Conservation (phyloP, 1,284 basidiomycete species). For the Agroathelia rolfsii region DNA sequence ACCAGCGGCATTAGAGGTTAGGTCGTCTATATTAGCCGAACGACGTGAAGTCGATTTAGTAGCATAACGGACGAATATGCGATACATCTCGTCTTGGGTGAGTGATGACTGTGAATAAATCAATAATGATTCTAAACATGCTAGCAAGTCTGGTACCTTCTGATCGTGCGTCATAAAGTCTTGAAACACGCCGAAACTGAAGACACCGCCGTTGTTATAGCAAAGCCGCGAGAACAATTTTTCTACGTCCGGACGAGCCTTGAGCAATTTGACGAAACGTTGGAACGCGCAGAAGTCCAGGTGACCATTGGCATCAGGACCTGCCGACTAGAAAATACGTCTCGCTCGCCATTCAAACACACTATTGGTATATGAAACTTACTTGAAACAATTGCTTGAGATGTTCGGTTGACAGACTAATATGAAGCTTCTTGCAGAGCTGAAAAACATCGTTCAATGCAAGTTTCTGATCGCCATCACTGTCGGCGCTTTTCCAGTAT, state of each 20-base stretch:
- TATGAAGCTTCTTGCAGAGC: conserved; percentile 46
- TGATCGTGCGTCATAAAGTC: conserved; percentile 62
- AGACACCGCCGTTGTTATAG: conserved; percentile 24
- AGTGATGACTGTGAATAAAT: conserved; percentile 34
- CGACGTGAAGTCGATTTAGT: no score
- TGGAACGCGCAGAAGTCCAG: conserved; percentile 60
- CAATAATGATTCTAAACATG: conserved; percentile 3
- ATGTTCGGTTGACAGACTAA: conserved; percentile 35
- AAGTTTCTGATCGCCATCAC: conserved; percentile 34
- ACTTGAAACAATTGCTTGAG: conserved; percentile 38
- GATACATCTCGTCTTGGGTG: conserved; percentile 33
- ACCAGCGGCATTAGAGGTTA: conserved; percentile 11
- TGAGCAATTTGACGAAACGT: conserved; percentile 53
- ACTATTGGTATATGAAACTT: conserved; percentile 8
- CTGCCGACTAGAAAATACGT: conserved; percentile 57
- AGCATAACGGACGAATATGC: conserved; percentile 48
- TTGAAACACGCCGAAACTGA: conserved; percentile 52
- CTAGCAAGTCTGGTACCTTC: conserved; percentile 32
- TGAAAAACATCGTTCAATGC: conserved; percentile 42
- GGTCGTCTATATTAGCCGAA: conserved; percentile 9
- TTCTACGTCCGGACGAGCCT: conserved; percentile 52
- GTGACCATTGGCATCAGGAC: conserved; percentile 46
- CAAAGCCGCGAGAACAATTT: conserved; percentile 32
- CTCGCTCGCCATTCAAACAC: conserved; percentile 16
- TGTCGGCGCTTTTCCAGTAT: conserved; percentile 43